phyloP scores from a whole-genome alignment of 2,329 filamentous ascomycete genomes.

The Aulographum hederae region DNA sequence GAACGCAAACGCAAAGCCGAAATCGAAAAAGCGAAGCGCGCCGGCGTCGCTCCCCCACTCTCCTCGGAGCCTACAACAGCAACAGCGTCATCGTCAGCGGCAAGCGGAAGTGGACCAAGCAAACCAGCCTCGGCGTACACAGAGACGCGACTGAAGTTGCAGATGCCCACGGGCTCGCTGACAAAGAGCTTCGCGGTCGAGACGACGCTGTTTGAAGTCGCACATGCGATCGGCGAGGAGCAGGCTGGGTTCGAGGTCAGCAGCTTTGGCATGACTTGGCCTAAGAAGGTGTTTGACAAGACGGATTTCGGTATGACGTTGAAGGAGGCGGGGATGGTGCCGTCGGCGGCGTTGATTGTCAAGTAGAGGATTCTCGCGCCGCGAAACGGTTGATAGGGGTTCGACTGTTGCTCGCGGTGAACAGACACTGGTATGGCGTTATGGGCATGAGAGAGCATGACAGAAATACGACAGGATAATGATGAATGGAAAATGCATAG shows the following conservation, averaged over 20 bases:
- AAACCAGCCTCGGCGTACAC: slow-evolving; percentile 56
- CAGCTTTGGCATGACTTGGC: slow-evolving; percentile 75
- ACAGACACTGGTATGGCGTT: neutral
- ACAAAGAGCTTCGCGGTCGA: slow-evolving; percentile 79
- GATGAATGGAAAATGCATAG: too few species aligned
- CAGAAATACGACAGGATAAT: too few species aligned
- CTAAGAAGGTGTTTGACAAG: slow-evolving; percentile 55
- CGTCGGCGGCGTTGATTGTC: slow-evolving; percentile 77
- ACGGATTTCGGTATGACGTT: slow-evolving; percentile 75
- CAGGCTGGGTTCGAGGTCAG: slow-evolving; percentile 44
- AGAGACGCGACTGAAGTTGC: slow-evolving; percentile 66
- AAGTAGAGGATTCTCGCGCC: slow-evolving; percentile 14
- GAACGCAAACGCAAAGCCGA: slow-evolving; percentile 75
- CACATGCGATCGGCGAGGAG: slow-evolving; percentile 54
- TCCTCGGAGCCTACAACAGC: slow-evolving; percentile 30
- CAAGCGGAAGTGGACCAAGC: slow-evolving; percentile 29
- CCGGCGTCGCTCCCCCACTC: slow-evolving; percentile 44
- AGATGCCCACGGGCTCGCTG: slow-evolving; percentile 57
- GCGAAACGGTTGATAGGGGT: neutral
- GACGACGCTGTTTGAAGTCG: slow-evolving; percentile 85
- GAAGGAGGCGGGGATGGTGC: slow-evolving; percentile 79
- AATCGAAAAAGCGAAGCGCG: slow-evolving; percentile 66
- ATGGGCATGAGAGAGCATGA: neutral
- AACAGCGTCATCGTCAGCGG: slow-evolving; percentile 22
- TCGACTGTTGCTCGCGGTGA: neutral